Percentiles rank a stretch among this genome's conserved stretches.
These are phyloP conservation scores for Thelephora ganbajun DNA, from an alignment of 768 basidiomycete species.

Conservation along the genomic window DNA sequence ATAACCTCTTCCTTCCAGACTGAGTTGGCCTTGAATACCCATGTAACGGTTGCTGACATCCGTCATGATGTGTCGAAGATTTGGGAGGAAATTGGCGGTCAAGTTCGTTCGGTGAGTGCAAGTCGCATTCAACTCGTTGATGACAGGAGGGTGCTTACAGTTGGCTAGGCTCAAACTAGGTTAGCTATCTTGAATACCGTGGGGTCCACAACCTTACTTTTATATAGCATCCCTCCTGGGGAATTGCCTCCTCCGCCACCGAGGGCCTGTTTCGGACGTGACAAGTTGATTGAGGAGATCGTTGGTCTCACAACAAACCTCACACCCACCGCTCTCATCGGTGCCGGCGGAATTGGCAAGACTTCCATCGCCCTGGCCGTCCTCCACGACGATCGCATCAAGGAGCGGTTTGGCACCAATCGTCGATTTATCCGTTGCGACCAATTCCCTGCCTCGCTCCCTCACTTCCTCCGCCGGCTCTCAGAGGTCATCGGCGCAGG, in stretches of 20 bases:
- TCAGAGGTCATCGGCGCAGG: not conserved
- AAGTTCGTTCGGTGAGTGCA: no score
- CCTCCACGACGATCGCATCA: not conserved
- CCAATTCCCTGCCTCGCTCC: not conserved
- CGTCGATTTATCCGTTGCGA: slow-evolving; percentile 5
- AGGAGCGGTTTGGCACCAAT: not conserved
- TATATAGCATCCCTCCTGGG: not conserved
- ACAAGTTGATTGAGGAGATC: not conserved
- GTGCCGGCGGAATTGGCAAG: slow-evolving; percentile 7
- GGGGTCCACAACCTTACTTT: no score
- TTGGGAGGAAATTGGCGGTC: no score
- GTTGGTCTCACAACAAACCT: not conserved
- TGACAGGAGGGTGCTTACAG: no score
- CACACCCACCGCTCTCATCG: not conserved
- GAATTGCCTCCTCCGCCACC: not conserved
- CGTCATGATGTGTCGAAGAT: no score
- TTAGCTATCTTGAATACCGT: no score
- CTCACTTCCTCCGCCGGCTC: not conserved
- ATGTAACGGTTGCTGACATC: not conserved
- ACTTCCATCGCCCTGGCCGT: slow-evolving; percentile 5
- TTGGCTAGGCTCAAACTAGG: no score
- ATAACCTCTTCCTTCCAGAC: not conserved
- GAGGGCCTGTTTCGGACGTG: not conserved
- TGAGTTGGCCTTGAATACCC: not conserved
- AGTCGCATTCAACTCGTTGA: no score